Evolutionary conservation across 768 basidiomycete species (phyloP), one percentile per base, ranked within the genome.

Genomic region (Mycena maculata): DNA sequence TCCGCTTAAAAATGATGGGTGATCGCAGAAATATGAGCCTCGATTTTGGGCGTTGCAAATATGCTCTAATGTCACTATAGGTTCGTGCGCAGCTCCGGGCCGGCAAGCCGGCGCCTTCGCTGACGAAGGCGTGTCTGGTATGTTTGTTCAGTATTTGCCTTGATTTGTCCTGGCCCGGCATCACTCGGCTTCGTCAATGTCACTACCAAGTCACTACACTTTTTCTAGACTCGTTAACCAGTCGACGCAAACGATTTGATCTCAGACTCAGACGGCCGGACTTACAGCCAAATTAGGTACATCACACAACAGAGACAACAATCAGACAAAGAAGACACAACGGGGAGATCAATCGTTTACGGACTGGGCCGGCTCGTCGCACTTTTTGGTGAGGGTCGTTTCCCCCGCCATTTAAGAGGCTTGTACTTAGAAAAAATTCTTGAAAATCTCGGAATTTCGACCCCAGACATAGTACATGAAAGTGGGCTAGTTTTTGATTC

Each of bases 311-410:
- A 55, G 48, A 10, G 23, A 39, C 23, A 16, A 39, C 47, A 6
- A 44, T 18, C 16, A 58, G 58, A 45, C 60, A 68, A 33, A 47
- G 58, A 27, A 7, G 23, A 30, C 31, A 71, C 82, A 27, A 82
- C 83, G 60, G 75, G 79, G 39, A 70, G 83, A 0, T 83, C 81
- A 0, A 81, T 47, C 45, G 65, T 42, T 27, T 23, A 39, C 48
- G 39, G 54, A 55, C 54, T 55, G 54, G 54, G 54, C 54, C 54
- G 39, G 39, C 54, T n/a, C 39, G 39, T 56, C 54, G 54, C 54
- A 23, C 38, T 30, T 56, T 56, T 56, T 9, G 27, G 39, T 41
- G 54, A 56, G 41, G 39, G 27, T 16, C 23, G 25, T 28, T 30
- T 28, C 39, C 25, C 39, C 54, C 39, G 54, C 54, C 54, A 56